Evolutionary conservation across 1,139 yeast genomes (phyloP), one percentile per base, ranked within the genome.

Genomic region (Nadsonia starkeyi-henricii): DNA sequence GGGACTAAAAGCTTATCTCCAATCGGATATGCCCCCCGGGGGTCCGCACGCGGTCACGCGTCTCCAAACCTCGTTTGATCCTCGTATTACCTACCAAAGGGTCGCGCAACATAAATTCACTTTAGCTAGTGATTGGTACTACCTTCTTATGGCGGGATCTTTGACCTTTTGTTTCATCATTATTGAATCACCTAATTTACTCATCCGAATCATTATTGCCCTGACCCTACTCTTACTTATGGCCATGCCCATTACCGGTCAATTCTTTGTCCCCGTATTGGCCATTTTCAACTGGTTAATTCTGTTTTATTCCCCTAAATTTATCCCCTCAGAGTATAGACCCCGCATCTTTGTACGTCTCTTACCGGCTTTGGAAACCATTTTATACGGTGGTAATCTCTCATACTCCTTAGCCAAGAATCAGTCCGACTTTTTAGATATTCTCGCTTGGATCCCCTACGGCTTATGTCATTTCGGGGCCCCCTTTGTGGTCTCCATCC

Each of bases 401-500:
- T 81, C 93, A 49, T 86, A 84, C 59, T 81, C 91, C 39, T 73
- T 91, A 58, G 94, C 97, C 1, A 76, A 93, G 2, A 70, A 79
- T 19, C 81, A 85, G 33, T 77, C 74, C 54, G 64, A 83, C 2
- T 59, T 79, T 5, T 71, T 88, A 50, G 99, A 91, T 62, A 70
- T 91, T 23, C 61, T 86, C 47, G 96, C 97, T 8, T 91, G 97
- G 97, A 66, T 93, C 49, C 99, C 99, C 2, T 91, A 91, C 63
- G 98, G 98, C 4, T 64, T 91, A 23, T 73, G 85, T 55, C 99
- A 91, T 67, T 93, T 86, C 61, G 78, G 84, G 37, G 78, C 88
- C 21, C 98, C 99, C 3, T 86, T 89, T 63, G 76, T 91, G 12
- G 86, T 86, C 48, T 93, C 97, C 0, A 77, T 74, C 4, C 64